These are phyloP conservation scores for Fraxinus pennsylvanica DNA, from an alignment of 257 asterid species.

Conservation along the genomic window DNA sequence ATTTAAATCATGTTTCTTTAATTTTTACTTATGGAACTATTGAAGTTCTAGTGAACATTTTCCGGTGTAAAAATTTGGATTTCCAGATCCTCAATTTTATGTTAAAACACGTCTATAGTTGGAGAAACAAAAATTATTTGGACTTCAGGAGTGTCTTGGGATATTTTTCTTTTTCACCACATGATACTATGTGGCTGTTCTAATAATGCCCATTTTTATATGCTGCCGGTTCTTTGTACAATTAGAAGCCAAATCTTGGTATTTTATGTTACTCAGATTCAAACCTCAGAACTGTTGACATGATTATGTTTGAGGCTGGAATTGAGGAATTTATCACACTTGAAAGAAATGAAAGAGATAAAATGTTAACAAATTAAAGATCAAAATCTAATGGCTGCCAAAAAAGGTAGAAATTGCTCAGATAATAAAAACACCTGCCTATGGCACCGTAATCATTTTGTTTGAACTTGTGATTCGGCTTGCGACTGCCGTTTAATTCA, in stretches of 20 bases:
- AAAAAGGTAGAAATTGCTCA: neutral
- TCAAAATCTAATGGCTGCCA: neutral
- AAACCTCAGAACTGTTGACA: too few species aligned
- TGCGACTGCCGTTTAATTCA: neutral
- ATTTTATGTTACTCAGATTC: too few species aligned
- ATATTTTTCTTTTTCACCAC: neutral
- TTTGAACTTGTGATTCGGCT: constrained; percentile 11
- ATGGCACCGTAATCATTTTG: neutral
- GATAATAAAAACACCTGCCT: neutral
- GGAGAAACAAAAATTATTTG: neutral
- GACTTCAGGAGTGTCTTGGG: neutral
- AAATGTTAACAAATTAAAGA: neutral
- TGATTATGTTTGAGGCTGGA: neutral
- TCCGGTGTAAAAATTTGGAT: neutral
- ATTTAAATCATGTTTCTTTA: too few species aligned
- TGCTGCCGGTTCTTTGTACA: neutral
- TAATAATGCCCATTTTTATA: neutral
- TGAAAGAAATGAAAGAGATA: neutral
- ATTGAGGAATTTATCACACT: neutral
- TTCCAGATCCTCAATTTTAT: neutral
- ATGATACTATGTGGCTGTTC: neutral
- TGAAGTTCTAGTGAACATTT: neutral
- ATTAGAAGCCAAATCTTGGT: neutral
- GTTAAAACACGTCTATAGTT: neutral
- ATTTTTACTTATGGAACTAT: neutral